Evolutionary conservation across 192 early-diverging fungal genomes (phyloP), one percentile per base, ranked within the genome.

Genomic region (Entomortierella chlamydospora): DNA sequence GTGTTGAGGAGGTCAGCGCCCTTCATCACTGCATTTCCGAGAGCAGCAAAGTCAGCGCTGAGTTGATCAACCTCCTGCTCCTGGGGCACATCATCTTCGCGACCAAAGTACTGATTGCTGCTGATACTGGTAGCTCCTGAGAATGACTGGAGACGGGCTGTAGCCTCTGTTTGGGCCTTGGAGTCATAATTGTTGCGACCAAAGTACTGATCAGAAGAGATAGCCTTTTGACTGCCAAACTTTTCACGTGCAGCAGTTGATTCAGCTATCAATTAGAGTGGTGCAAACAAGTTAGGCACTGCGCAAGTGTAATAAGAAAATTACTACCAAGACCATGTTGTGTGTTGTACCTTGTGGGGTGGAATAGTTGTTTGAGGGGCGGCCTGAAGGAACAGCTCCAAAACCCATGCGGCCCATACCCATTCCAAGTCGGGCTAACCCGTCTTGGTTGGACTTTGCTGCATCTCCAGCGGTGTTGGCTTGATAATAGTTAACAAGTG

Each of bases 121-220:
- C 93, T 91, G 57, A 95, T 96, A 28, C 90, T 87, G n/a, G 88
- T 90, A 12, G 93, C 91, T 56, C 86, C 87, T 50, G 89, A 86
- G 82, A 96, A 96, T 67, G 89, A 73, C 31, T 85, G 77, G 20
- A 90, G 62, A 2, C 93, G 90, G 30, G 84, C 85, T 25, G 72
- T 84, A 17, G 81, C 68, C 26, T 92, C 89, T 6, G 87, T 66
- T 11, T 83, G 66, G 0, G 85, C 76, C 23, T 84, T 81, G 12
- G 87, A 82, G 74, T 94, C 93, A 58, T 91, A 91, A 11, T 84
- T 70, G 39, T 88, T 87, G 23, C 95, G 91, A 4, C 90, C 92
- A 90, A 97, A 97, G 83, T 92, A 97, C 86, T 96, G 93, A 73
- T 97, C 95, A 23, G 92, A 93, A 30, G 94, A 95, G 60, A 99